phyloP scores from a whole-genome alignment of 208 protist genomes.

The Leishmania braziliensis region DNA sequence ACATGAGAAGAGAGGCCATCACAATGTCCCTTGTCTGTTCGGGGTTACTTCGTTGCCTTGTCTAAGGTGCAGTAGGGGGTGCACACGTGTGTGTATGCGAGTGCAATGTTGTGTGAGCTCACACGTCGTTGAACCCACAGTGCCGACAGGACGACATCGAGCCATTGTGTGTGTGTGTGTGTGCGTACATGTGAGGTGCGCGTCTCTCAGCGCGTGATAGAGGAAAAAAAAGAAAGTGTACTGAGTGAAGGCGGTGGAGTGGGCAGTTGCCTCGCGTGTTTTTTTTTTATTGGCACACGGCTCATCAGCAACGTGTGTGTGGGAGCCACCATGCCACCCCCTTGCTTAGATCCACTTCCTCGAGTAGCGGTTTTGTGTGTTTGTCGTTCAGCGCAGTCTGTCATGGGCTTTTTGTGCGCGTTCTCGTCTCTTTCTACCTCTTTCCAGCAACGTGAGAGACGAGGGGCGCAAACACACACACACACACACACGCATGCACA shows the following conservation, averaged over 20 bases:
- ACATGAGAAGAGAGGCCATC: neutral
- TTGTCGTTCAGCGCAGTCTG: neutral
- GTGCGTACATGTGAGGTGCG: neutral
- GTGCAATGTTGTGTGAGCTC: neutral
- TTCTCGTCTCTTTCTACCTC: too few species aligned
- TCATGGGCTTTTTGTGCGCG: neutral
- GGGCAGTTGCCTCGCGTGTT: too few species aligned
- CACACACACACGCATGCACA: neutral
- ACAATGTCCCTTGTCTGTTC: neutral
- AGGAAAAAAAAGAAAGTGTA: neutral
- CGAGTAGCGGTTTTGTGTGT: neutral
- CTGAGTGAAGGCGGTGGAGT: neutral
- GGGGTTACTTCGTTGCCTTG: neutral
- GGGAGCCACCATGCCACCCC: neutral
- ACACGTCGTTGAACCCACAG: neutral
- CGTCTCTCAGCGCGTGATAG: neutral
- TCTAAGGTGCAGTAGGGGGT: conserved; percentile 2
- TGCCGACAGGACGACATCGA: neutral
- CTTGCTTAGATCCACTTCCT: neutral
- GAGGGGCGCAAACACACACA: neutral
- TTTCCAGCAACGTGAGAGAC: neutral
- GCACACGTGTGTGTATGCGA: neutral
- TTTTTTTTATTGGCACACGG: neutral
- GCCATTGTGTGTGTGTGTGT: neutral
- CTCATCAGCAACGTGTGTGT: neutral